These are phyloP conservation scores for Trypethelium eluteriae DNA, from an alignment of 495 filamentous ascomycete species.

Conservation along the genomic window DNA sequence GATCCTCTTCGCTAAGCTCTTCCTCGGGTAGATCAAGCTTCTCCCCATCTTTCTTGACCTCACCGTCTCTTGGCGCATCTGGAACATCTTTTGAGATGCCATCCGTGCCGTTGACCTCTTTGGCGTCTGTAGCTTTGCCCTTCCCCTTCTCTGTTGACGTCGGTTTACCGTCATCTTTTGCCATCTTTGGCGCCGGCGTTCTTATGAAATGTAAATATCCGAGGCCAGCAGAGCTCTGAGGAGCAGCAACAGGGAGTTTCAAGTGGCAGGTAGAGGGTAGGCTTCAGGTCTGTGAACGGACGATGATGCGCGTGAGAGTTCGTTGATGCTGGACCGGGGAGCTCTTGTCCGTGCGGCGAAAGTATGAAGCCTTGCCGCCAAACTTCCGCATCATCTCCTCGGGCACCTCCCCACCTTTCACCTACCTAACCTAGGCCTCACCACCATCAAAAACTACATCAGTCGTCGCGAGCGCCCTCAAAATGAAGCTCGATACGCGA, in stretches of 20 bases:
- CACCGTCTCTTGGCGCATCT: slow-evolving; percentile 59
- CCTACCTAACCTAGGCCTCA: not conserved
- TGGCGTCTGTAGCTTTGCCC: slow-evolving; percentile 37
- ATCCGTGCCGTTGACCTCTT: slow-evolving; percentile 50
- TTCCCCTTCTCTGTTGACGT: slow-evolving; percentile 28
- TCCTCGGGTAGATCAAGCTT: slow-evolving; percentile 53
- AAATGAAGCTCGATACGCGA: slow-evolving; percentile 90
- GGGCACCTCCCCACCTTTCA: not conserved
- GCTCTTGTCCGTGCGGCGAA: slow-evolving; percentile 5
- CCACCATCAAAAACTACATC: not conserved
- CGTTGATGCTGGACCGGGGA: slow-evolving; percentile 7
- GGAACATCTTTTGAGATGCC: slow-evolving; percentile 51
- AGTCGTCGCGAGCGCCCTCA: slow-evolving; percentile 13
- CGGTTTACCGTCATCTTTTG: slow-evolving; percentile 60
- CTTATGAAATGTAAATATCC: no score
- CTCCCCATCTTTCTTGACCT: slow-evolving; percentile 64
- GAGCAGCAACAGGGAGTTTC: not conserved
- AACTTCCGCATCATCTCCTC: slow-evolving; percentile 25
- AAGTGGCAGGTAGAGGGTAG: slow-evolving; percentile 34
- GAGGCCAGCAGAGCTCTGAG: no score
- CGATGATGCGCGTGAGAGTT: slow-evolving; percentile 16
- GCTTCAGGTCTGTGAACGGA: slow-evolving; percentile 21
- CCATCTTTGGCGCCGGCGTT: slow-evolving; percentile 52
- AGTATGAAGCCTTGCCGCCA: slow-evolving; percentile 19
- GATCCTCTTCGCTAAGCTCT: slow-evolving; percentile 95